Base-by-base conservation (phyloP, 2,329 filamentous ascomycete species). In the Penicillium sp. region DNA sequence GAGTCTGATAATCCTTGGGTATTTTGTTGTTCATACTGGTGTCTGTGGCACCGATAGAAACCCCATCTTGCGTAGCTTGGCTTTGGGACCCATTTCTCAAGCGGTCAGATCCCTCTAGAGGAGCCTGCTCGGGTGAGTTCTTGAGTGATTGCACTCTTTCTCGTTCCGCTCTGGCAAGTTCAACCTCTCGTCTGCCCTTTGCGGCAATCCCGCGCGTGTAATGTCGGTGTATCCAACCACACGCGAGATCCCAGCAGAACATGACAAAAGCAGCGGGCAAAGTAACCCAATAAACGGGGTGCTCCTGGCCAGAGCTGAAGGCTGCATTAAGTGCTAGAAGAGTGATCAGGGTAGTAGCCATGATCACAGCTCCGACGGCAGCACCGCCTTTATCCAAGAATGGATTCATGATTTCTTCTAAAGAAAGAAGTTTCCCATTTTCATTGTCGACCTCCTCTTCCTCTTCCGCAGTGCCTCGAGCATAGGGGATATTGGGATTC, bases 321-420 rank as follows among this genome's bases (percentile, higher is more conserved):
- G 81, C 78, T 2, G 88, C 87, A 49, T 90, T 90, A 26, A 90
- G 67, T 0, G 80, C 83, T 2, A 90, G 74, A 0, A 91, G 75
- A 0, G 86, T 85, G 54, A 89, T 75, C 25, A 91, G 78, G 0
- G 87, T 89, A 0, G 77, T 79, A 1, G 85, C 80, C 86, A 91
- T 90, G 53, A 90, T 77, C 5, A 84, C 59, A 0, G 80, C 84
- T 1, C 87, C 87, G 53, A 89, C 86, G 0, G 77, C 75, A 0
- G 88, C 88, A 8, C 87, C 84, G 2, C 77, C 74, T 59, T 84
- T 88, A 66, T 91, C 88, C 0, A 90, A 70, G 55, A 87, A 90
- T 0, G 88, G 88, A 59, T 90, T 89, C 81, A 90, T 83, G 63
- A 90, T 89, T 64, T 90, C 87, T 59, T 88, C 86, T 0, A 90